phyloP scores from a whole-genome alignment of 139 green algal genomes.

The Picochlorum sp. region DNA sequence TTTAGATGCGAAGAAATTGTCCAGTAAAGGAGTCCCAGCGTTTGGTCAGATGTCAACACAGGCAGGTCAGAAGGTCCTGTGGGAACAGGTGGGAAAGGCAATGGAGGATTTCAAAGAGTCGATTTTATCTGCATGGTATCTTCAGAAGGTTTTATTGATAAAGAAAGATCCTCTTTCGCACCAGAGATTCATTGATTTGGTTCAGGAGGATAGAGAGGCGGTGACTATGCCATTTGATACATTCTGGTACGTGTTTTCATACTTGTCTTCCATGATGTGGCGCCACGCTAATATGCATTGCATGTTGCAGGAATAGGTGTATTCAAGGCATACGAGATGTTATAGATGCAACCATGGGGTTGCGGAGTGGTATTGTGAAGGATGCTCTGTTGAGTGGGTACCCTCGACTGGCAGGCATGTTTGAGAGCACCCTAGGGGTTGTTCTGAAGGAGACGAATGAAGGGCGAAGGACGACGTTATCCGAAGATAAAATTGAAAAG shows the following conservation, averaged over 20 bases:
- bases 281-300: not conserved
- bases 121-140: constrained; percentile 66
- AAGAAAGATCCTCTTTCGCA: constrained; percentile 91
- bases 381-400: constrained; percentile 61
- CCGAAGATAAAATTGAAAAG: constrained; percentile 27
- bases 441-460: constrained; percentile 57
- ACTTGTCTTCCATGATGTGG: too few relatives aligned
- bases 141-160: constrained; percentile 88
- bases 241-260: constrained; percentile 45
- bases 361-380: constrained; percentile 24
- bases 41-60: not conserved
- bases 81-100: constrained; percentile 49
- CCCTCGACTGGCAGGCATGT: constrained; percentile 57
- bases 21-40: constrained; percentile 15
- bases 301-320: not conserved
- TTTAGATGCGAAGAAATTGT: constrained; percentile 58
- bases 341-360: not conserved
- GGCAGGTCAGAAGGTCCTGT: constrained; percentile 45
- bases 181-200: constrained; percentile 76
- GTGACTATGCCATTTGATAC: constrained; percentile 19
- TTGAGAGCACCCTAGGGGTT: constrained; percentile 58
- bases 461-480: constrained; percentile 1
- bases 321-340: not conserved
- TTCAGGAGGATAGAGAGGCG: constrained; percentile 18
- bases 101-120: constrained; percentile 44